Conservation (phyloP, 257 asterid species). For the Oldenlandia corymbosa region DNA sequence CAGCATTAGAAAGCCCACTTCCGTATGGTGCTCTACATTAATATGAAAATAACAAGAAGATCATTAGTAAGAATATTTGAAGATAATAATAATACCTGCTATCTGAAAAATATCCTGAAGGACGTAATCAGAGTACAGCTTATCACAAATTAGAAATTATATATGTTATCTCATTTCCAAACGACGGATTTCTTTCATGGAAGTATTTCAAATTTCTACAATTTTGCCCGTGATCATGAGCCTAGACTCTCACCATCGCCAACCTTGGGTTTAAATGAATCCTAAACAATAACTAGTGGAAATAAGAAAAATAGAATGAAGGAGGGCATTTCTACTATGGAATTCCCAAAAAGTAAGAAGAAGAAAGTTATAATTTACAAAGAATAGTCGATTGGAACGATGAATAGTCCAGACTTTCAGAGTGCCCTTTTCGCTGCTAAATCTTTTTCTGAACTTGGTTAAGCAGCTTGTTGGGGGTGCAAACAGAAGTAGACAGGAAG, state of each 20-base stretch:
- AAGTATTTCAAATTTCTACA: not conserved
- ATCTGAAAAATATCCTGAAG: too few relatives aligned
- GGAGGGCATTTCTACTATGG: conserved; percentile 50
- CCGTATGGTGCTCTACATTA: too few relatives aligned
- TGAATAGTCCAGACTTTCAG: conserved; percentile 37
- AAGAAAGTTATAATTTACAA: conserved; percentile 34
- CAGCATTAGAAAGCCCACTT: too few relatives aligned
- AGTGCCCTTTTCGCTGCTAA: conserved; percentile 72
- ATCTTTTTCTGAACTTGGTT: conserved; percentile 80
- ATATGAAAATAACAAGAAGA: too few relatives aligned
- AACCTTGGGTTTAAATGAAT: conserved; percentile 59
- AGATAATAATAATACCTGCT: too few relatives aligned
- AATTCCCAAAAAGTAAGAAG: conserved; percentile 49
- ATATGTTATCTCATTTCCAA: conserved; percentile 12
- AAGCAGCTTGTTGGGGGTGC: conserved; percentile 99
- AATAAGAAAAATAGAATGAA: conserved; percentile 48
- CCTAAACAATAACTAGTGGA: conserved; percentile 22
- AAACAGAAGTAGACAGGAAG: conserved; percentile 88
- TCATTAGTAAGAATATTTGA: too few relatives aligned
- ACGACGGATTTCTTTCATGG: not conserved
- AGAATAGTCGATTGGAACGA: conserved; percentile 24
- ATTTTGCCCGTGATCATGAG: conserved; percentile 23
- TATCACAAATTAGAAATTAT: too few relatives aligned
- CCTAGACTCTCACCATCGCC: conserved; percentile 53
- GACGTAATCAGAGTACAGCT: too few relatives aligned